Base-by-base conservation (phyloP, 2,329 filamentous ascomycete species). In the Coniochaeta sp. region DNA sequence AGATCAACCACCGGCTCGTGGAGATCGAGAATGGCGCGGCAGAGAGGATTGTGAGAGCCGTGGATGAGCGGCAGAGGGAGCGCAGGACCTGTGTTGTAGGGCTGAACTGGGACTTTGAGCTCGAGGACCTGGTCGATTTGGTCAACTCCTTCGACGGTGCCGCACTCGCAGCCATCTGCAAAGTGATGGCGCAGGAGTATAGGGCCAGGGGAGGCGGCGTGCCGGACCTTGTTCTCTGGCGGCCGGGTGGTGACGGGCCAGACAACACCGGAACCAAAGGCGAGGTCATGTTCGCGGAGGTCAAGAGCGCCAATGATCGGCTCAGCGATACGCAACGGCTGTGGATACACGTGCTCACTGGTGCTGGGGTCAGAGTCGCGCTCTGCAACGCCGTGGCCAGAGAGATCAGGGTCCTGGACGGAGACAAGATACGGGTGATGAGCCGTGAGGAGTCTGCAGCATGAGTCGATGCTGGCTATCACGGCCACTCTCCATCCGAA, bases 111-210 rank as follows among this genome's bases (percentile, higher is more conserved):
- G 86, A 89, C 55, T 98, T 92, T 71, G 87, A 88, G 40, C 73
- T 93, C 6, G 79, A 85, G 4, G 93, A 98, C 71, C 75, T 99
- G 28, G 70, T 89, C 7, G 91, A 96, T 72, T 88, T 98, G 62
- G 87, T 88, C 5, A 70, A 75, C 26, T 93, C 90, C 74, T 96
- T 96, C 69, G 81, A 86, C 32, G 88, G 90, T n/a, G 84, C 86
- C 62, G 91, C 90, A 1, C 78, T 99, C 62, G 90, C 90, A 6
- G 87, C 87, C 0, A 81, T 98, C 32, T 97, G 95, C 76, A 95
- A 93, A 73, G 91, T 98, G 44, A 87, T 98, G 82, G 93, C 91
- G 44, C 93, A 99, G 75, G 95, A 99, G 72, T 99, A 99, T 74
- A 85, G 86, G 64, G 88, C 91, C 67, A 79, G 95, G 57, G 91